Base-by-base conservation (phyloP, 768 basidiomycete species). In the Podaxis carcinomalis region DNA sequence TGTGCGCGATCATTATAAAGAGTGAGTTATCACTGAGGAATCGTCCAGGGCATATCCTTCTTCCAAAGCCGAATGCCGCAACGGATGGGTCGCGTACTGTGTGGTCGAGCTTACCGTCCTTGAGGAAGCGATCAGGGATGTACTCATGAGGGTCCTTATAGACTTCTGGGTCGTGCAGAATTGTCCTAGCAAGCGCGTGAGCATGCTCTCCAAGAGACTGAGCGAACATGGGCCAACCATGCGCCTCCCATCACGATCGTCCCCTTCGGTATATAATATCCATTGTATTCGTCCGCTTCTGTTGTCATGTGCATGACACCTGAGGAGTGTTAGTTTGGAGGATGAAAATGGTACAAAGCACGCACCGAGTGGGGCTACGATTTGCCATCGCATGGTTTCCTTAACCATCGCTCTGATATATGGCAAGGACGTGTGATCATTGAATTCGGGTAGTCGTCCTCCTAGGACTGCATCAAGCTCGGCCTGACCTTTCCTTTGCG, bases 381-480 rank as follows among this genome's bases (percentile, higher is more conserved):
- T 57, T 16, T 65, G 54, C 71, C 70, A 69, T 27, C 69, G 59
- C n/a, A 62, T 54, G 1, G 63, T 56, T 54, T 78, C 77, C 59
- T 74, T 70, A 13, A 77, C 50, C 9, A 78, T 61, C 1, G 71
- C 71, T 37, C 74, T 68, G 21, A 79, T 59, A 56, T 77, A 82
- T 5, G 74, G 77, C 10, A 81, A 65, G 32, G 61, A 56, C 3
- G 57, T 57, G 32, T 68, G 39, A 56, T 79, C 77, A 2, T 64
- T 62, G 28, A 76, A 72, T 9, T 68, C 68, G 1, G 79, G 81
- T 3, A 80, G 63, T 4, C 77, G 69, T 27, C 68, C 69, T 11
- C 74, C 74, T 10, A 80, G 65, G 7, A 81, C 70, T 0, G 51
- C 37, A 62, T 81, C 80, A 14, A 82, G 66, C 64, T 82, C 79